phyloP scores from a whole-genome alignment of 2,329 filamentous ascomycete genomes.

The Sporothrix protearum region DNA sequence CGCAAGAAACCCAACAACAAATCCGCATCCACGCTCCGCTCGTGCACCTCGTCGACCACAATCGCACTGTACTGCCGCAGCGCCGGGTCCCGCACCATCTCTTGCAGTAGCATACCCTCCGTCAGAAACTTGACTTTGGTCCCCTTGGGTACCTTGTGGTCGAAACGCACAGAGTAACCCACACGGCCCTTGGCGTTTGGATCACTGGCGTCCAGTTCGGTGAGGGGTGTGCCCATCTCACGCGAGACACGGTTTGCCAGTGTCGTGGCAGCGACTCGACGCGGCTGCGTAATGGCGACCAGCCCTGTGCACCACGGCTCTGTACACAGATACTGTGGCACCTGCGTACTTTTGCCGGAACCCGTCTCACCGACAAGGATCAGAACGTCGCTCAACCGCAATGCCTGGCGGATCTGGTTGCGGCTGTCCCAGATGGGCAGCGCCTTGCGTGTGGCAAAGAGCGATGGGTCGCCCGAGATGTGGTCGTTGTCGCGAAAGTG shows the following conservation, averaged over 20 bases:
- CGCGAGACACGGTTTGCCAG: conserved; percentile 82
- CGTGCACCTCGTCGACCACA: conserved; percentile 94
- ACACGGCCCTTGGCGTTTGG: conserved; percentile 54
- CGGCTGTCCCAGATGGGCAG: conserved; percentile 79
- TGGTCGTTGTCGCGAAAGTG: neutral
- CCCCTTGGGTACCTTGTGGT: conserved; percentile 76
- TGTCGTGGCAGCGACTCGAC: conserved; percentile 88
- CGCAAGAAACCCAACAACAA: conserved; percentile 84
- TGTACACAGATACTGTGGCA: conserved; percentile 79
- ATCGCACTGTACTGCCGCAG: conserved; percentile 84
- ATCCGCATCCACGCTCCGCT: conserved; percentile 92
- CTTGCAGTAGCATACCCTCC: conserved; percentile 93
- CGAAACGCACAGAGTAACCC: conserved; percentile 93
- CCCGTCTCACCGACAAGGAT: conserved; percentile 91
- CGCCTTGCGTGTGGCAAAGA: conserved; percentile 53
- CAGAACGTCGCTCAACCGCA: conserved; percentile 58
- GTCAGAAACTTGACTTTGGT: conserved; percentile 90
- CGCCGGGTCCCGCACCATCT: conserved; percentile 80
- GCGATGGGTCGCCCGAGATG: conserved; percentile 22
- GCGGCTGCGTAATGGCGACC: conserved; percentile 91
- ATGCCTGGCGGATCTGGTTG: conserved; percentile 61
- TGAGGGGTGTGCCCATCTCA: conserved; percentile 60
- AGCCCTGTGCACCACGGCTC: conserved; percentile 85
- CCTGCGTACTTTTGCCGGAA: conserved; percentile 94
- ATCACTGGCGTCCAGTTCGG: conserved; percentile 22